Evolutionary conservation across 2,329 filamentous ascomycete species (phyloP), one percentile per base, ranked within the genome.

Genomic region (Fusarium tricinctum): DNA sequence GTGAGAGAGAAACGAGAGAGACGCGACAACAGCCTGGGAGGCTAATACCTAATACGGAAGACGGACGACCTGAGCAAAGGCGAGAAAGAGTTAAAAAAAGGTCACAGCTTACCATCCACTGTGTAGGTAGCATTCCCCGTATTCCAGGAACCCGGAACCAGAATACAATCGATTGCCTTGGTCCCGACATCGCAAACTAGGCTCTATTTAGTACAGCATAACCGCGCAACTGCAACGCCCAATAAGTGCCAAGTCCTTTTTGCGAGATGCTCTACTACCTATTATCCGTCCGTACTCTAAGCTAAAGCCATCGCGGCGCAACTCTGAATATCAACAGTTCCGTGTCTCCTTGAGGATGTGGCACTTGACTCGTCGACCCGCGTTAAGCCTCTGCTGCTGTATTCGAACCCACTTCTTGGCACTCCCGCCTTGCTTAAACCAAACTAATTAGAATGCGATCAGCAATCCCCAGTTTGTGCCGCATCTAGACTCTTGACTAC

Each of bases 141-240:
- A 64, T 68, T 60, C 64, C 53, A 68, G 54, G 48, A 54, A 59
- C 64, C 63, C 28, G 63, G 56, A 58, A 54, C 33, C 15, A 54
- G 30, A 20, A 45, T 9, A 30, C 22, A 54, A 33, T 14, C 22
- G 39, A n/a, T 45, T 33, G 51, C 26, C 30, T 35, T 35, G 40
- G 26, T n/a, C 28, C 59, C 26, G 58, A 23, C 58, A 35, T 45
- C 44, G 44, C 50, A 63, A 43, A 43, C 45, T 53, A 56, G 35
- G 30, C 48, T 35, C 22, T 30, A 33, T 54, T 12, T 13, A 43
- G 56, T n/a, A 46, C n/a, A 50, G 44, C 47, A 38, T 19, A 38
- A 38, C 17, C 35, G 17, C 35, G 38, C 38, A 50, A 50, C 40
- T 39, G 35, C 9, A 38, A 38, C 35, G 35, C 35, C 35, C 17